Evolutionary conservation across 768 basidiomycete species (phyloP), one percentile per base, ranked within the genome.

Genomic region (Russula sp.): DNA sequence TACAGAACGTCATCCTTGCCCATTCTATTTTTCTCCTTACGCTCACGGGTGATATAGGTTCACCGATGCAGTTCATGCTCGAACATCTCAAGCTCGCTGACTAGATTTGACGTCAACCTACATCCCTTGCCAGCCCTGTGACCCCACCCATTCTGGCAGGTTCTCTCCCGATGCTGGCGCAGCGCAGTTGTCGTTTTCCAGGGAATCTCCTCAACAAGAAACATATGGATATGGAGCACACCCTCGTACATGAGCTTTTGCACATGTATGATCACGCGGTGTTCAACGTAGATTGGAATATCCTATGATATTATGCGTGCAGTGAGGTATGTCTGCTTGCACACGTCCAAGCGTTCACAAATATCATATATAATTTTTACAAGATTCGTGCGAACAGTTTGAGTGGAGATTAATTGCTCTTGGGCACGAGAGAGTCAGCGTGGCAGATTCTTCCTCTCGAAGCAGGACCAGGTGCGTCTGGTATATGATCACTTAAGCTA

Each of bases 191-290:
- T 93, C 9, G 78, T 99, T 2, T 99, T 96, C 72, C 86, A 94
- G 65, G 90, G 93, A 82, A 87, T 54, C 89, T 94, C 70, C 82
- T 86, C 73, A 84, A 80, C 74, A 88, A 91, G 72, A 83, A 81
- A 40, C 94, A n/a, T n/a, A n/a, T n/a, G n/a, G n/a, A 97, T 70
- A 88, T 95, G 89, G 94, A 98, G 75, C 85, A 92, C 71, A 96
- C 95, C 34, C 78, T 99, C 40, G 83, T 90, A 24, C 97, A 99
- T 72, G 97, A 99, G 73, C 83, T 98, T 52, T 76, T 98, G 28
- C 97, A 98, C 72, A 87, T 94, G 83, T 98, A 91, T 73, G 96
- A 99, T 74, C 91, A 96, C 67, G 90, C 92, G 76, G 86, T 86
- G 75, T 98, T 98, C 78, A 90, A 93, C 66, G 90, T 97, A 1